Evolutionary conservation across 495 filamentous ascomycete species (phyloP).

Genomic region (Trichoderma erinaceum): DNA sequence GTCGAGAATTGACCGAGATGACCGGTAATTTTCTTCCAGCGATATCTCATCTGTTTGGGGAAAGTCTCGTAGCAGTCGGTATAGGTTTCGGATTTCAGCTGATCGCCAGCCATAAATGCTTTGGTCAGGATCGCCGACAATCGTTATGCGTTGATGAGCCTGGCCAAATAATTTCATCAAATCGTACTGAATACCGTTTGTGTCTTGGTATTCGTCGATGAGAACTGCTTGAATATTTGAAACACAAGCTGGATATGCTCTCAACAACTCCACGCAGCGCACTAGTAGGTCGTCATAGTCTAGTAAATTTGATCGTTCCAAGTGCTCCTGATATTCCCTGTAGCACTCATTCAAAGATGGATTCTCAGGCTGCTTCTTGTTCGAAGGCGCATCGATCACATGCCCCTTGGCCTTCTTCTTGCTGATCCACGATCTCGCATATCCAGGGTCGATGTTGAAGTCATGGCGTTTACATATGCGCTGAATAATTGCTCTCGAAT

Average conservation of each 20-base stretch:
- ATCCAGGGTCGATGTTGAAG: conserved; percentile 60
- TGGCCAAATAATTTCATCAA: conserved; percentile 87
- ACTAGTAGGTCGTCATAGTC: conserved; percentile 95
- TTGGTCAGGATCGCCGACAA: conserved; percentile 96
- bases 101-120: conserved; percentile 98
- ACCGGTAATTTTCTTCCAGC: conserved; percentile 94
- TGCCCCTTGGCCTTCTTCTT: conserved; percentile 72
- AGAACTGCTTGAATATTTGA: conserved; percentile 86
- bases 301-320: conserved; percentile 72
- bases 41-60: conserved; percentile 72
- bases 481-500: conserved; percentile 70
- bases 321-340: conserved; percentile 67
- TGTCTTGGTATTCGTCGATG: conserved; percentile 98
- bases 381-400: conserved; percentile 25
- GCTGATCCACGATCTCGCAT: conserved; percentile 72
- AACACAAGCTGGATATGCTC: conserved; percentile 73
- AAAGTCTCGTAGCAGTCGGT: conserved; percentile 69
- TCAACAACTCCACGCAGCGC: conserved; percentile 75
- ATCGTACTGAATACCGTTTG: conserved; percentile 91
- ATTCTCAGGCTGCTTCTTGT: conserved; percentile 45
- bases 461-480: conserved; percentile 74
- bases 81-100: conserved; percentile 87
- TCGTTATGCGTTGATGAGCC: conserved; percentile 66
- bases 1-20: conserved; percentile 79
- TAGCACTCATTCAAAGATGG: conserved; percentile 61